Conservation (phyloP, 495 filamentous ascomycete genomes). For the Jackrogersella multiformis region DNA sequence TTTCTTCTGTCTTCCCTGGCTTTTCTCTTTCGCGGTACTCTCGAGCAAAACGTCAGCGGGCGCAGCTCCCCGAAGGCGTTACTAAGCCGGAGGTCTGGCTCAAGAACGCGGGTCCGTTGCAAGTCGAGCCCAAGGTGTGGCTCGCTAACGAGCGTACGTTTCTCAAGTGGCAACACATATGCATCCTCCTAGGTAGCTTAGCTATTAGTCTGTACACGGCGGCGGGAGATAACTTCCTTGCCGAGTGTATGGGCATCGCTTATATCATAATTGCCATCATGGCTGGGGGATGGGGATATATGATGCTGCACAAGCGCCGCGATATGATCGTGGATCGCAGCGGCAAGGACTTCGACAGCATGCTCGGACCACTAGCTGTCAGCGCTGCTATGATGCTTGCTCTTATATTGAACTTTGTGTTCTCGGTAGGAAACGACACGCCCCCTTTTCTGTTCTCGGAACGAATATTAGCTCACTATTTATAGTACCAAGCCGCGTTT, state of each 20-base stretch:
- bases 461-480: conserved; percentile 13
- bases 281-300: conserved; percentile 86
- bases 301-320: conserved; percentile 76
- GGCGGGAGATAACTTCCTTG: conserved; percentile 76
- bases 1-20: conserved; percentile 71
- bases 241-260: conserved; percentile 76
- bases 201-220: conserved; percentile 89
- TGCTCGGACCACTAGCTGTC: conserved; percentile 83
- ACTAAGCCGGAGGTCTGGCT: conserved; percentile 82
- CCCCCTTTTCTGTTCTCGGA: background rate
- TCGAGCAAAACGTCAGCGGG: conserved; percentile 56
- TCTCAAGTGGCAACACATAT: conserved; percentile 96
- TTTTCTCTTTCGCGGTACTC: conserved; percentile 79
- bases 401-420: conserved; percentile 85
- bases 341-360: conserved; percentile 91
- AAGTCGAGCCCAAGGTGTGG: conserved; percentile 97
- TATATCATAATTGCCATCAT: conserved; percentile 86
- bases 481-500: conserved; percentile 49
- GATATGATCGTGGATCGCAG: conserved; percentile 83
- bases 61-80: conserved; percentile 81
- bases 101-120: conserved; percentile 89
- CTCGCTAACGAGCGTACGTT: conserved; percentile 97
- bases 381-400: conserved; percentile 81
- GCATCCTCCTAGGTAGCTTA: conserved; percentile 81
- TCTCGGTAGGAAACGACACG: conserved; percentile 65